Base-by-base conservation (phyloP, 1,284 basidiomycete species). In the Mycena sp. region DNA sequence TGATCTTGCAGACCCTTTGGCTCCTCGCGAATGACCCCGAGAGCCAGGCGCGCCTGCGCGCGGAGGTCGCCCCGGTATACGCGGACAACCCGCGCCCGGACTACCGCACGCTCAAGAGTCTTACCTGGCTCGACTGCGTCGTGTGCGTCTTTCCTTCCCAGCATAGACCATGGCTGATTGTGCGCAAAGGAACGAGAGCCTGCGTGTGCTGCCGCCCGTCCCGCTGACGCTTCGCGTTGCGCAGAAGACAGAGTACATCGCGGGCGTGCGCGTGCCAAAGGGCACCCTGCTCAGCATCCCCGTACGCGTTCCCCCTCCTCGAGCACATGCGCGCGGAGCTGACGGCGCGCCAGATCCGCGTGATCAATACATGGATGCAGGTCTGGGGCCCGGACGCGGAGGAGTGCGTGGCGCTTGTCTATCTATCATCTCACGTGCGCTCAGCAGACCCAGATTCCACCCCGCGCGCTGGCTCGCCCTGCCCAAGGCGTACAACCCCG, bases 371-470 rank as follows among this genome's bases (percentile, higher is more conserved):
- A 6, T 81, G 77, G 76, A 78, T 77, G 57, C 74, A 75, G 10
- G 65, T 81, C 6, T 84, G 82, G 83, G 82, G 82, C 16, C 73
- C 76, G 19, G 80, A 84, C 61, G 80, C 83, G 3, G 81, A 83
- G 67, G 77, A 79, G 78, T 80, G 68, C 9, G 74, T 58, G 10
- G 32, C 26, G 45, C 54, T 29, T 40, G n/a, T 14, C 7, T 35
- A 35, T 7, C 14, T 9, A 35, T 35, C 14, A 35, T 14, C 32
- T 7, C 32, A 35, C 6, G 14, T 35, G 32, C 32, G 32, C 32
- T 35, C 7, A 35, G 9, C 32, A 35, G 14, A 7, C 32, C 32
- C 32, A 35, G 32, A 35, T 35, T 35, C 32, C 32, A 14, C 32
- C 83, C 82, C 0, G 71, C 70, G 14, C 77, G 81, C 54, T 83